A percentile compares a stretch with the other conserved stretches of the same genome.
These are phyloP conservation scores for Verbascum thapsus DNA, from an alignment of 257 asterid genomes.

Conservation along the genomic window DNA sequence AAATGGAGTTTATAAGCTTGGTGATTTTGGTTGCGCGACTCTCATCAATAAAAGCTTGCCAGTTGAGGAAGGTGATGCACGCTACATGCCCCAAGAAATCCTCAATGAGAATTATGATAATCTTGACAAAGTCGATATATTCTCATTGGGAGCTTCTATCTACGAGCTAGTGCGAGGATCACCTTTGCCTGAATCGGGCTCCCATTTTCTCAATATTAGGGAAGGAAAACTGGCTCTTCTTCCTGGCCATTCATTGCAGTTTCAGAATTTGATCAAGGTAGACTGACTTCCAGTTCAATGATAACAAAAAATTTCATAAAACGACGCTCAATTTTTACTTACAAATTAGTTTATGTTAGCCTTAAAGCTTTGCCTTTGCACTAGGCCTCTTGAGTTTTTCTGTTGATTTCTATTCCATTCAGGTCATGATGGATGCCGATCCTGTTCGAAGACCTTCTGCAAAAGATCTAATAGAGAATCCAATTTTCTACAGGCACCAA, in stretches of 20 bases:
- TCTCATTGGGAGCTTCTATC: slow-evolving; percentile 84
- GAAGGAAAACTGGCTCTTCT: slow-evolving; percentile 91
- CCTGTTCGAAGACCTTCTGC: slow-evolving; percentile 86
- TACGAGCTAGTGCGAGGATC: slow-evolving; percentile 83
- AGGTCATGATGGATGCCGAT: slow-evolving; percentile 91
- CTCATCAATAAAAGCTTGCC: slow-evolving; percentile 77
- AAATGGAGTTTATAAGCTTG: slow-evolving; percentile 81
- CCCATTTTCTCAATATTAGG: slow-evolving; percentile 69
- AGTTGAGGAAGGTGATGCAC: slow-evolving; percentile 96
- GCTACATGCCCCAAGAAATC: slow-evolving; percentile 97
- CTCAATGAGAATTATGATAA: slow-evolving; percentile 80
- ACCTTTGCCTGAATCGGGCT: slow-evolving; percentile 73
- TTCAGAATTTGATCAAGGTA: slow-evolving; percentile 92
- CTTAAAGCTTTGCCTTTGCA: neutral
- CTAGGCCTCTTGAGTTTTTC: slow-evolving; percentile 1
- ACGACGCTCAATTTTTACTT: neutral
- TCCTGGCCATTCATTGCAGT: slow-evolving; percentile 87
- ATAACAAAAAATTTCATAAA: neutral
- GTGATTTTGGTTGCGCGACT: slow-evolving; percentile 96
- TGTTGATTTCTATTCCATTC: slow-evolving; percentile 24
- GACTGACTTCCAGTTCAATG: slow-evolving; percentile 9
- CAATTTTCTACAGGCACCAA: slow-evolving; percentile 53
- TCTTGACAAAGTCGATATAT: slow-evolving; percentile 88
- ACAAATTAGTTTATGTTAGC: neutral
- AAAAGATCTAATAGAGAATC: slow-evolving; percentile 55